phyloP scores from a whole-genome alignment of 371 early-diverging fungal genomes.

The Mortierella sp. region DNA sequence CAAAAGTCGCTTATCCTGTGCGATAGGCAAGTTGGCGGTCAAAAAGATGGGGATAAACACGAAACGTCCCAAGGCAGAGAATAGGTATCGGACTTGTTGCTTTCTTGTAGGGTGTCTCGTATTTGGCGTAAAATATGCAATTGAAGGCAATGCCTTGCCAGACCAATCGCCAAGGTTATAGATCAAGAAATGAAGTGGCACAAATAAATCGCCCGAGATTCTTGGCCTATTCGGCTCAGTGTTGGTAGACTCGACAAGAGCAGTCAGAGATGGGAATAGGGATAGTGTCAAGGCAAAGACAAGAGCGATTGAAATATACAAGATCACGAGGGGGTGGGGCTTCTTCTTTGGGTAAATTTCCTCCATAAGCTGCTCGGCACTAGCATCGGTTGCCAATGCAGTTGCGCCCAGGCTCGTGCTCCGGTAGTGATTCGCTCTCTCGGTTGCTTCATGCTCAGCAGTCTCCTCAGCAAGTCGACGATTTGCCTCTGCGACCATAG shows the following conservation, averaged over 20 bases:
- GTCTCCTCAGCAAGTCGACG: slow-evolving; percentile 35
- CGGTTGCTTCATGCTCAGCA: slow-evolving; percentile 10
- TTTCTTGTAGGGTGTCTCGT: slow-evolving; percentile 58
- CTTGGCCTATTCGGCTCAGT: slow-evolving; percentile 46
- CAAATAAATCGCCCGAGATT: slow-evolving; percentile 72
- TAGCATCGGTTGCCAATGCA: slow-evolving; percentile 37
- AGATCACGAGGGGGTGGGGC: slow-evolving; percentile 47
- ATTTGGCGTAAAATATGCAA: slow-evolving; percentile 42
- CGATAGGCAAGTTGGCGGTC: slow-evolving; percentile 74
- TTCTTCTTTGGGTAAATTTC: slow-evolving; percentile 61
- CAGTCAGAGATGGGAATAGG: slow-evolving; percentile 84
- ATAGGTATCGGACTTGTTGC: slow-evolving; percentile 60
- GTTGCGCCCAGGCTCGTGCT: slow-evolving; percentile 47
- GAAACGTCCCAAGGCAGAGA: slow-evolving; percentile 64
- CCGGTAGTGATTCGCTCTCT: slow-evolving; percentile 36
- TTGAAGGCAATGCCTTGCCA: slow-evolving; percentile 68
- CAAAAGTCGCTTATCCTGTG: slow-evolving; percentile 55
- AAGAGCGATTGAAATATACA: slow-evolving; percentile 68
- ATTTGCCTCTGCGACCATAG: slow-evolving; percentile 45
- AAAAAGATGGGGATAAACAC: slow-evolving; percentile 80
- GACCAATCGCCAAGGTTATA: slow-evolving; percentile 85
- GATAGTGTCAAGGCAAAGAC: slow-evolving; percentile 78
- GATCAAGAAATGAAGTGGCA: slow-evolving; percentile 80
- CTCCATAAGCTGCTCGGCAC: slow-evolving; percentile 42
- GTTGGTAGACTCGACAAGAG: slow-evolving; percentile 71